A percentile compares a stretch with the other conserved stretches of the same genome.
These are phyloP conservation scores for Cytospora leucostoma DNA, from an alignment of 2,329 filamentous ascomycete species.

Conservation along the genomic window DNA sequence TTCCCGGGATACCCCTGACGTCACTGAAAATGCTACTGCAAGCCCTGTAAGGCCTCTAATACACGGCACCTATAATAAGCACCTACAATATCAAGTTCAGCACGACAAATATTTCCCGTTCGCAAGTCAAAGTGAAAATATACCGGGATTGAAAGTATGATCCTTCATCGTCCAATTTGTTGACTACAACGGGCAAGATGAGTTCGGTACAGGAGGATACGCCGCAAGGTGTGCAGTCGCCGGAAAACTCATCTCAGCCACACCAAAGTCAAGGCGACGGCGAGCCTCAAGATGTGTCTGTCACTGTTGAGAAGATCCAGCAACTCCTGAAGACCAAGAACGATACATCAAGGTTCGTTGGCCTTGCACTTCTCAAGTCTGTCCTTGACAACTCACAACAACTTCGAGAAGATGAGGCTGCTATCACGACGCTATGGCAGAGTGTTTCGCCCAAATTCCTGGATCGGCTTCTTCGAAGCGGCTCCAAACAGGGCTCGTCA, in stretches of 20 bases:
- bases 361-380: constrained; percentile 66
- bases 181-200: not conserved
- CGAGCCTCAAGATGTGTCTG: constrained; percentile 6
- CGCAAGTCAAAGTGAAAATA: not conserved
- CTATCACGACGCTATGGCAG: constrained; percentile 57
- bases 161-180: not conserved
- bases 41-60: not conserved
- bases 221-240: not conserved
- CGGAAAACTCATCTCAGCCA: constrained; percentile 7
- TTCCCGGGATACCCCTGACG: constrained; percentile 8
- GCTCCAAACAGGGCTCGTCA: constrained; percentile 39
- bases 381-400: constrained; percentile 61
- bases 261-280: not conserved
- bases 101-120: not conserved
- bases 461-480: constrained; percentile 61
- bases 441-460: constrained; percentile 64
- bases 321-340: constrained; percentile 59
- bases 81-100: not conserved
- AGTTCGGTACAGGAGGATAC: not conserved
- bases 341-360: constrained; percentile 69
- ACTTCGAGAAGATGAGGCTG: constrained; percentile 50
- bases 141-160: not conserved
- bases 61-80: too few species aligned
- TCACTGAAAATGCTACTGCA: constrained; percentile 7
- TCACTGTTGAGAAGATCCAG: constrained; percentile 52